Evolutionary conservation across 805 yeast genomes (phyloP).

Genomic region (Ogataea siamensis): DNA sequence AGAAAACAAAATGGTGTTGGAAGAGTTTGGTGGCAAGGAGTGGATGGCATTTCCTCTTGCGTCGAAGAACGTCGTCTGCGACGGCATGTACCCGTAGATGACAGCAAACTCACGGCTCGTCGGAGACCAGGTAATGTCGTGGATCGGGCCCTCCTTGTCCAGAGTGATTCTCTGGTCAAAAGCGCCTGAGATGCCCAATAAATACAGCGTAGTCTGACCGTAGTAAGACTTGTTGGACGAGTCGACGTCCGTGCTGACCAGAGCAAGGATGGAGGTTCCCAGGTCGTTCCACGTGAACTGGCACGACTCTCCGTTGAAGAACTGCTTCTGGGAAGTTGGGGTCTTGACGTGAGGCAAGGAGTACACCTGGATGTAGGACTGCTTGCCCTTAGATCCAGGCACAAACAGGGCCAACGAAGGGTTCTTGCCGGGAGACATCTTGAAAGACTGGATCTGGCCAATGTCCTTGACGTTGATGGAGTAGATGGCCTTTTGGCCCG

Average conservation of each 20-base stretch:
- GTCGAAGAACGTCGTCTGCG: slow-evolving; percentile 91
- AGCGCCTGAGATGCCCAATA: slow-evolving; percentile 88
- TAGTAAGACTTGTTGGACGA: slow-evolving; percentile 90
- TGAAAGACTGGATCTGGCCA: slow-evolving; percentile 48
- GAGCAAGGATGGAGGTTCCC: slow-evolving; percentile 91
- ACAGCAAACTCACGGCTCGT: slow-evolving; percentile 96
- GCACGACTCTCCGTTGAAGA: slow-evolving; percentile 95
- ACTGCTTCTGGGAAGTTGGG: slow-evolving; percentile 81
- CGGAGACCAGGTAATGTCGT: slow-evolving; percentile 97
- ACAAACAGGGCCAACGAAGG: slow-evolving; percentile 89
- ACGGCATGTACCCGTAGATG: slow-evolving; percentile 96
- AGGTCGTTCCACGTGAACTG: slow-evolving; percentile 88
- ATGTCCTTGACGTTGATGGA: slow-evolving; percentile 55
- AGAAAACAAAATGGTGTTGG: slow-evolving; percentile 86
- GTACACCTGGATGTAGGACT: slow-evolving; percentile 84
- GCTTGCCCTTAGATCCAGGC: slow-evolving; percentile 84
- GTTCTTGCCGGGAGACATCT: slow-evolving; percentile 81
- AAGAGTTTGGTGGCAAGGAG: slow-evolving; percentile 80
- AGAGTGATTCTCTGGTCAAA: slow-evolving; percentile 86
- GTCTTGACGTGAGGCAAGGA: slow-evolving; percentile 71
- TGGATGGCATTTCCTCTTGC: slow-evolving; percentile 86
- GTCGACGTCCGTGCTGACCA: slow-evolving; percentile 95
- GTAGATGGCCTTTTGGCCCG: slow-evolving; percentile 52
- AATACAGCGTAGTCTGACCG: slow-evolving; percentile 91
- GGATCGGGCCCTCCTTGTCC: slow-evolving; percentile 94